phyloP scores from a whole-genome alignment of 2,329 filamentous ascomycete species.

The Gremmenia infestans region DNA sequence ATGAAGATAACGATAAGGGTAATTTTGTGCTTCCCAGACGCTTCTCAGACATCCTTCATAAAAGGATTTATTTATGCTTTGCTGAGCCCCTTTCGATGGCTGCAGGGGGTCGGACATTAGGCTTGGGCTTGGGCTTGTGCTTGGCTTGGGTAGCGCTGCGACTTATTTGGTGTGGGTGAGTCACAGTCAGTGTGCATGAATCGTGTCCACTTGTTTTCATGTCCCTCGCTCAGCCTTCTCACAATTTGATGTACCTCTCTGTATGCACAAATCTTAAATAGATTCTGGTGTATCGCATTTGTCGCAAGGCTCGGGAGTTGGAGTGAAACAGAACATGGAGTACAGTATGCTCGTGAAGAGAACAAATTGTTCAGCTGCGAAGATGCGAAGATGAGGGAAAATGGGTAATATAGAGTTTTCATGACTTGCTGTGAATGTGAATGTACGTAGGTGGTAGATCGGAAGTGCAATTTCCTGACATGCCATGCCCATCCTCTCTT shows the following conservation, averaged over 20 bases:
- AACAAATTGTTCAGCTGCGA: not conserved
- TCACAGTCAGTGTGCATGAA: too few species aligned
- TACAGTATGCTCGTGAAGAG: not conserved
- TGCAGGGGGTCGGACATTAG: too few species aligned
- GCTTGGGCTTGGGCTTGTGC: too few species aligned
- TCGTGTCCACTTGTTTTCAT: too few species aligned
- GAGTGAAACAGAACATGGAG: not conserved
- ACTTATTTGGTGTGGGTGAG: too few species aligned
- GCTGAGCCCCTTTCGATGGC: too few species aligned
- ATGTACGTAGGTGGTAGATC: not conserved
- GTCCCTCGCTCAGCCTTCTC: not conserved
- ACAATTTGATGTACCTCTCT: too few species aligned
- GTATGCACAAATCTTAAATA: not conserved
- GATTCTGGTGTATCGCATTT: not conserved
- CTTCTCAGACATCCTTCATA: too few species aligned
- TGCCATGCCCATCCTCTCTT: not conserved
- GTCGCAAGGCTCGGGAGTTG: not conserved
- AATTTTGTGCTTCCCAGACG: too few species aligned
- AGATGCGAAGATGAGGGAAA: not conserved
- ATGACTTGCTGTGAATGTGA: not conserved
- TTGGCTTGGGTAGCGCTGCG: too few species aligned
- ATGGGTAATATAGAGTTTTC: not conserved
- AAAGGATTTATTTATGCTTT: too few species aligned
- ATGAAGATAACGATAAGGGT: too few species aligned
- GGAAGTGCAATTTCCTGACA: not conserved